phyloP scores from a whole-genome alignment of 108 stramenopile genomes.

The Fragilariopsis cylindrus region DNA sequence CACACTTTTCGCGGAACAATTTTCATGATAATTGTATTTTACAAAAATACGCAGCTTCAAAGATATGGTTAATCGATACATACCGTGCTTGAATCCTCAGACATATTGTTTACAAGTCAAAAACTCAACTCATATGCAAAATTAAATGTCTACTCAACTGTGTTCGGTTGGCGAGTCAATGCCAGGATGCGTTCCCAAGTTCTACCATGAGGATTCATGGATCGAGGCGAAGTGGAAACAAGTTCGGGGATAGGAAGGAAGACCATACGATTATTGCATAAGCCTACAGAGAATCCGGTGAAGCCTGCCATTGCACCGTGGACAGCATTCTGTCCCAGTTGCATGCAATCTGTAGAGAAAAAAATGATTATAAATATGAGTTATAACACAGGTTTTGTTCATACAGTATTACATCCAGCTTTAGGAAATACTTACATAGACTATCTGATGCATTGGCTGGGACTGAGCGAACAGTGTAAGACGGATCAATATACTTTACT shows the following conservation, averaged over 20 bases:
- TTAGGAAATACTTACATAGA: conserved; percentile 48
- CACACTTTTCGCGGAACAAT: too few species aligned
- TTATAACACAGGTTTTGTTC: background rate
- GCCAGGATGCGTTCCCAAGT: conserved; percentile 97
- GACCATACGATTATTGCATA: conserved; percentile 96
- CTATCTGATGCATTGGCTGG: conserved; percentile 94
- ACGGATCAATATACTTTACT: conserved; percentile 94
- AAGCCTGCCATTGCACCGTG: conserved; percentile 99
- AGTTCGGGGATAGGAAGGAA: conserved; percentile 92
- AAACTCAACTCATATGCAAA: too few species aligned
- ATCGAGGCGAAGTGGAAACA: conserved; percentile 90
- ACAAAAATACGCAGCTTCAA: too few species aligned
- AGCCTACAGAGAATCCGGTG: conserved; percentile 93
- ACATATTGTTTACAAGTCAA: too few species aligned
- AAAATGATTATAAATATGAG: background rate
- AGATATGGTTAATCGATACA: too few species aligned
- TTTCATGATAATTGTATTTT: too few species aligned
- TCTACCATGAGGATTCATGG: conserved; percentile 90
- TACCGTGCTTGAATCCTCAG: too few species aligned
- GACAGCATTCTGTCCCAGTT: conserved; percentile 96
- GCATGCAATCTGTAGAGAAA: conserved; percentile 86
- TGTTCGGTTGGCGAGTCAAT: conserved; percentile 94
- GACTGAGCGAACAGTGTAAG: conserved; percentile 96
- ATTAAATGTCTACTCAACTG: conserved; percentile 26
- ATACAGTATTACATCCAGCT: too few species aligned